These are phyloP conservation scores for Petasospora rhodanensis DNA, from an alignment of 1,139 yeast genomes.

Conservation along the genomic window DNA sequence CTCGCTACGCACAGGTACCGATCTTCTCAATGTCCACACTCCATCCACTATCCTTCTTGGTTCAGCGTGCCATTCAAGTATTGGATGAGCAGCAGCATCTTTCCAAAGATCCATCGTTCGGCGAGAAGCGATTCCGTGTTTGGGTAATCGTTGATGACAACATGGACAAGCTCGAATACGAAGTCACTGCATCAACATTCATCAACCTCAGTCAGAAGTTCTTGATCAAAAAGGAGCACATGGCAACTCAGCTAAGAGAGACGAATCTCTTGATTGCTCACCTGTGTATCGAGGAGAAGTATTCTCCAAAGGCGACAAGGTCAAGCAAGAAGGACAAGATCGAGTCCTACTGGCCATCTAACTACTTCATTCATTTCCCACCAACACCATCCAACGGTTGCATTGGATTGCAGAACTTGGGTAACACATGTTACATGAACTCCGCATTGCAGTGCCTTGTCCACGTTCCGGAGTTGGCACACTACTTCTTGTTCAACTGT, in stretches of 20 bases:
- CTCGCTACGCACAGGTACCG: conserved; percentile 21
- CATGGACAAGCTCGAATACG: conserved; percentile 20
- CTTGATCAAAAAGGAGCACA: conserved; percentile 22
- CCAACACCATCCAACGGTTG: conserved; percentile 39
- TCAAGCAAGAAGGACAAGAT: conserved; percentile 5
- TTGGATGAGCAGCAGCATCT: conserved; percentile 24
- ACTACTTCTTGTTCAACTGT: conserved; percentile 64
- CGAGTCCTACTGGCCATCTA: conserved; percentile 34
- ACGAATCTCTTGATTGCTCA: conserved; percentile 23
- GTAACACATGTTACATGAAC: conserved; percentile 96
- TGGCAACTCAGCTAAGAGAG: conserved; percentile 19
- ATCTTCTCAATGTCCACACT: conserved; percentile 23
- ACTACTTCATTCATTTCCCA: conserved; percentile 27
- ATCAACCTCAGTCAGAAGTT: conserved; percentile 22
- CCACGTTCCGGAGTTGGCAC: conserved; percentile 80
- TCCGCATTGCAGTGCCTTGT: conserved; percentile 88
- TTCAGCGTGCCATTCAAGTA: conserved; percentile 16
- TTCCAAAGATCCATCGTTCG: conserved; percentile 5
- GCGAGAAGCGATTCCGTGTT: conserved; percentile 22
- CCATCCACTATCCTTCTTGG: conserved; percentile 17
- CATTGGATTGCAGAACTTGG: conserved; percentile 74
- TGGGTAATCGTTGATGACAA: conserved; percentile 29
- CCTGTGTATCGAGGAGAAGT: conserved; percentile 30
- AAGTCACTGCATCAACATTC: conserved; percentile 27
- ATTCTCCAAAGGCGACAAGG: background rate